Evolutionary conservation across 345 rosid genomes (phyloP).

Genomic region (Acer yangbiense): DNA sequence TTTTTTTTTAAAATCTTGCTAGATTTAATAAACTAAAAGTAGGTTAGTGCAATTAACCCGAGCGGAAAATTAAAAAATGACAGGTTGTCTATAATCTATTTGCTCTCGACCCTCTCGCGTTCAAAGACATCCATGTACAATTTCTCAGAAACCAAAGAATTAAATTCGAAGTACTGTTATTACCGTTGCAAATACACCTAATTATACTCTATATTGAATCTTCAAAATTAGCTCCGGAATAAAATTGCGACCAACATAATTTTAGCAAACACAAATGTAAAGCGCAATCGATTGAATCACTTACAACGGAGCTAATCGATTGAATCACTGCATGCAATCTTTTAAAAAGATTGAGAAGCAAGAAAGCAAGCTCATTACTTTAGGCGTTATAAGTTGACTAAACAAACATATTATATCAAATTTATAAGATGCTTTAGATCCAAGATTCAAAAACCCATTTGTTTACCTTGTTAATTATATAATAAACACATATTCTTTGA

Average conservation of each 20-base stretch:
- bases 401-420: no score
- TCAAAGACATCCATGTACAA: background rate
- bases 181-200: background rate
- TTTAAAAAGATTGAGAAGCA: no score
- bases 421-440: no score
- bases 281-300: slow-evolving; percentile 25
- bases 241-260: background rate
- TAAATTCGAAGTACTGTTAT: background rate
- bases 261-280: slow-evolving; percentile 1
- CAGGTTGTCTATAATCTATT: background rate
- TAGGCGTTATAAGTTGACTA: no score
- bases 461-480: no score
- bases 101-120: background rate
- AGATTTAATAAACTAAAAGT: no score
- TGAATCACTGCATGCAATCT: no score
- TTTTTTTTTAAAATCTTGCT: no score
- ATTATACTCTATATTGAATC: background rate
- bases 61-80: background rate
- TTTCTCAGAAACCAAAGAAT: background rate
- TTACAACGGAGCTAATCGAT: slow-evolving; percentile 88
- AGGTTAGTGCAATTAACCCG: no score
- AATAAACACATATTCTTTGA: no score
- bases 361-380: no score
- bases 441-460: no score
- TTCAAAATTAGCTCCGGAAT: background rate